A percentile compares a stretch with the other conserved stretches of the same genome.
phyloP scores from a whole-genome alignment of 2,329 filamentous ascomycete genomes.

The Ophiostoma ulmi region DNA sequence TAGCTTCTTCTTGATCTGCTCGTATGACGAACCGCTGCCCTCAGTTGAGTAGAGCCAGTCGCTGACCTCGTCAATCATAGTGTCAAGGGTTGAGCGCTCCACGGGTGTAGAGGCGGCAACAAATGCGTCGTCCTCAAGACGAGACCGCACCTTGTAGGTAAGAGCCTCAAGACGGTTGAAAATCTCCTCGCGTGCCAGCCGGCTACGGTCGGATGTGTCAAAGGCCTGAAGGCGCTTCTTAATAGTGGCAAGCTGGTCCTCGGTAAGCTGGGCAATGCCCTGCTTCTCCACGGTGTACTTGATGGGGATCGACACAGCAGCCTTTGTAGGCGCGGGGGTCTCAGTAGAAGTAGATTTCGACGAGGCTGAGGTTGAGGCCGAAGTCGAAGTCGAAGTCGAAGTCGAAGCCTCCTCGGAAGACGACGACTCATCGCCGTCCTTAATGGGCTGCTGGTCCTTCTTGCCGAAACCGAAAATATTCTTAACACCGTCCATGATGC shows the following conservation, averaged over 20 bases:
- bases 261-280: slow-evolving; percentile 47
- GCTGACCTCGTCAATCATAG: slow-evolving; percentile 62
- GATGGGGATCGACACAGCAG: slow-evolving; percentile 52
- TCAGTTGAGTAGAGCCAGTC: slow-evolving; percentile 85
- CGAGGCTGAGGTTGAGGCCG: neutral
- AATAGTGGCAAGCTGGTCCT: slow-evolving; percentile 45
- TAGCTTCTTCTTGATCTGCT: slow-evolving; percentile 69
- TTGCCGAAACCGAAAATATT: slow-evolving; percentile 92
- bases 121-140: slow-evolving; percentile 73
- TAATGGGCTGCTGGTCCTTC: slow-evolving; percentile 71
- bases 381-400: slow-evolving; percentile 30
- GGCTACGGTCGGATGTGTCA: slow-evolving; percentile 74
- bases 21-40: slow-evolving; percentile 67
- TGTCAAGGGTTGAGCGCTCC: slow-evolving; percentile 61
- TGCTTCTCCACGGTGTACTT: slow-evolving; percentile 46
- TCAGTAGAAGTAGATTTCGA: slow-evolving; percentile 22
- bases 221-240: slow-evolving; percentile 77
- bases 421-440: slow-evolving; percentile 43
- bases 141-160: slow-evolving; percentile 81
- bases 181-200: slow-evolving; percentile 73
- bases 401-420: slow-evolving; percentile 28
- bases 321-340: slow-evolving; percentile 50
- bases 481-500: slow-evolving; percentile 89
- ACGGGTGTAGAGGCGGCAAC: slow-evolving; percentile 63
- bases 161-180: slow-evolving; percentile 90